phyloP scores from a whole-genome alignment of 2,329 filamentous ascomycete species.

The Ambrosiella cleistominuta region DNA sequence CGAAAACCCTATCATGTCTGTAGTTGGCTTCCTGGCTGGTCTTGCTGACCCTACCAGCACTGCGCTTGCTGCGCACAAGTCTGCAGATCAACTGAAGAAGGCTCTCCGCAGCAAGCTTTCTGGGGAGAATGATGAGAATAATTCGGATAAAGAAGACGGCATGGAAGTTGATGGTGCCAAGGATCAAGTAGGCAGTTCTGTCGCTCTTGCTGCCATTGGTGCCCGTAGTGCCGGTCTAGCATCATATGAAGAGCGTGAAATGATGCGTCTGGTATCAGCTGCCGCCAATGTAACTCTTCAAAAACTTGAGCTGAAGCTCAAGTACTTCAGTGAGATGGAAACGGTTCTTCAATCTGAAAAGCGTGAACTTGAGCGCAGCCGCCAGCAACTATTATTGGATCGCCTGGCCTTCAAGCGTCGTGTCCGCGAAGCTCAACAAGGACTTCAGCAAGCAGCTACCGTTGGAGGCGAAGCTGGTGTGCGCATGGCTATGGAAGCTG shows the following conservation, averaged over 20 bases:
- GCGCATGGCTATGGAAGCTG: constrained; percentile 29
- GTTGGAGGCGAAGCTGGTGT: constrained; percentile 32
- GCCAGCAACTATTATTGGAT: constrained; percentile 87
- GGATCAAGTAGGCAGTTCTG: constrained; percentile 40
- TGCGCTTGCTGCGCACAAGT: constrained; percentile 75
- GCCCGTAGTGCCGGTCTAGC: constrained; percentile 75
- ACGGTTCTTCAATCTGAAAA: constrained; percentile 79
- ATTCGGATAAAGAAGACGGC: constrained; percentile 27
- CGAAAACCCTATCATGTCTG: constrained; percentile 93
- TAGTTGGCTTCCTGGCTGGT: constrained; percentile 83
- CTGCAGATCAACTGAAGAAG: constrained; percentile 69
- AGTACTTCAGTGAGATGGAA: constrained; percentile 95
- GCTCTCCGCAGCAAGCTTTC: constrained; percentile 66
- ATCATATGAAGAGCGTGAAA: constrained; percentile 90
- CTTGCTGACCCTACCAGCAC: constrained; percentile 80
- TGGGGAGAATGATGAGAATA: constrained; percentile 27
- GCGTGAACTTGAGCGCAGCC: constrained; percentile 75
- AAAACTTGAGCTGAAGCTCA: constrained; percentile 88
- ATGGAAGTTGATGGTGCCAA: constrained; percentile 43
- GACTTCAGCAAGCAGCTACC: constrained; percentile 38
- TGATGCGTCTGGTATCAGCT: constrained; percentile 81
- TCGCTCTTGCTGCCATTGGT: constrained; percentile 72
- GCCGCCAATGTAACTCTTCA: constrained; percentile 87
- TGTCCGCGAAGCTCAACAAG: constrained; percentile 65
- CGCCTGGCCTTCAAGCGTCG: constrained; percentile 77